These are phyloP conservation scores for Hymenoscyphus fructigenus DNA, from an alignment of 2,329 filamentous ascomycete species.

Conservation along the genomic window DNA sequence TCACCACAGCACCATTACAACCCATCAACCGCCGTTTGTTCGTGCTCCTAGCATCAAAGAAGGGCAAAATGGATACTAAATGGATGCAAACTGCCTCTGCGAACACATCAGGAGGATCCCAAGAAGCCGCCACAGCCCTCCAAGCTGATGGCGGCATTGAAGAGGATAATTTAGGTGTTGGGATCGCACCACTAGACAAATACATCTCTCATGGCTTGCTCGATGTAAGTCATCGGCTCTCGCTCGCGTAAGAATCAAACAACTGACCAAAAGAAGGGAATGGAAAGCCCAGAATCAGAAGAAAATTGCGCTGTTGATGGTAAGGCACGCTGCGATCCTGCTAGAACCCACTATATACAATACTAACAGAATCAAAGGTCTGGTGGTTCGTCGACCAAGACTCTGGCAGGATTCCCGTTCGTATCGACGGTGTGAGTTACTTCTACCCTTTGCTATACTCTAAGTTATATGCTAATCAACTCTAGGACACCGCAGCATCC, in stretches of 20 bases:
- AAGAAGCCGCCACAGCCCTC: too few species aligned
- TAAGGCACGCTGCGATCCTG: neutral
- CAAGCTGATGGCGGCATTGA: too few species aligned
- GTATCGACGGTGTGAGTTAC: neutral
- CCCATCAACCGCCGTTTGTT: too few species aligned
- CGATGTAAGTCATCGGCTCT: neutral
- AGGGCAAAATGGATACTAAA: too few species aligned
- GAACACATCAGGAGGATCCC: too few species aligned
- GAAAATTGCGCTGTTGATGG: neutral
- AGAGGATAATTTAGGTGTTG: too few species aligned
- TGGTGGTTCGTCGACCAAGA: neutral
- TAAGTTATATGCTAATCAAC: neutral
- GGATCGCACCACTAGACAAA: too few species aligned
- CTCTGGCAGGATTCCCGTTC: neutral
- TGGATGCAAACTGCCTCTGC: too few species aligned
- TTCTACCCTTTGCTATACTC: neutral
- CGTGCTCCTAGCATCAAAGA: too few species aligned
- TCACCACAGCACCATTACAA: too few species aligned
- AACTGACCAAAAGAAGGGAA: neutral
- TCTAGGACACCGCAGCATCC: neutral
- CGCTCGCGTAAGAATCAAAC: neutral
- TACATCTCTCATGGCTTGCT: neutral
- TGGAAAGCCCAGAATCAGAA: neutral
- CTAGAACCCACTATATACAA: neutral
- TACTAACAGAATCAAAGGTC: neutral